Percentiles rank a stretch among this genome's conserved stretches.
These are phyloP conservation scores for Wickerhamomyces bovis DNA, from an alignment of 805 yeast species.

Conservation along the genomic window DNA sequence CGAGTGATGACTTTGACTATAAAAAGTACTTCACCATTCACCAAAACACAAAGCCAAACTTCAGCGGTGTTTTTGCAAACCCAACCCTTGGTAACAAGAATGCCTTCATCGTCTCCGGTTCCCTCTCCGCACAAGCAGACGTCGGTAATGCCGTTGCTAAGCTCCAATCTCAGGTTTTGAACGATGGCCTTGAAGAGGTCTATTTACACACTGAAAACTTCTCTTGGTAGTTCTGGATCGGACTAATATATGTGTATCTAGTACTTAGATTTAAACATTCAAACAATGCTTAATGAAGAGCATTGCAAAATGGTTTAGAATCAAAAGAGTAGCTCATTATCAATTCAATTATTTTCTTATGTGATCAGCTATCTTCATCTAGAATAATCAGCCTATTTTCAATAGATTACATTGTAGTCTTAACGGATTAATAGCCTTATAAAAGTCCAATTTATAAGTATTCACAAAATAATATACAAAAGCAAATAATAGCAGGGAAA, in stretches of 20 bases:
- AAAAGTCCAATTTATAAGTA: background rate
- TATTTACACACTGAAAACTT: constrained; percentile 47
- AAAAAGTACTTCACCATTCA: constrained; percentile 3
- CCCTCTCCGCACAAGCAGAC: constrained; percentile 32
- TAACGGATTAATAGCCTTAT: background rate
- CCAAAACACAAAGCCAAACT: constrained; percentile 13
- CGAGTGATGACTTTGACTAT: background rate
- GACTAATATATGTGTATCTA: too few species aligned
- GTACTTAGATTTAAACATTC: too few species aligned
- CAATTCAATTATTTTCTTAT: too few species aligned
- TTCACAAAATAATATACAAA: background rate
- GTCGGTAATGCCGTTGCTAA: constrained; percentile 36
- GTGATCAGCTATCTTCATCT: too few species aligned
- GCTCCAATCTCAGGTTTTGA: constrained; percentile 31
- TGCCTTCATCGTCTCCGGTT: constrained; percentile 41
- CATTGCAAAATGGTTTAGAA: too few species aligned
- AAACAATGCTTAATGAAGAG: too few species aligned
- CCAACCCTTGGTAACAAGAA: constrained; percentile 24
- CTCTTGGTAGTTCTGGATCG: constrained; percentile 31
- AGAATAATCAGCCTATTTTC: too few species aligned
- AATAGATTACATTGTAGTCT: background rate
- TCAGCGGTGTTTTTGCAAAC: constrained; percentile 2
- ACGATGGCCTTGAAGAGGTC: constrained; percentile 33
- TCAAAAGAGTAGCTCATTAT: too few species aligned
- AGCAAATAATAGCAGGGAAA: background rate